A percentile compares a stretch with the other conserved stretches of the same genome.
phyloP scores from a whole-genome alignment of 148 eudicot genomes.

The Vaccinium darrowii region DNA sequence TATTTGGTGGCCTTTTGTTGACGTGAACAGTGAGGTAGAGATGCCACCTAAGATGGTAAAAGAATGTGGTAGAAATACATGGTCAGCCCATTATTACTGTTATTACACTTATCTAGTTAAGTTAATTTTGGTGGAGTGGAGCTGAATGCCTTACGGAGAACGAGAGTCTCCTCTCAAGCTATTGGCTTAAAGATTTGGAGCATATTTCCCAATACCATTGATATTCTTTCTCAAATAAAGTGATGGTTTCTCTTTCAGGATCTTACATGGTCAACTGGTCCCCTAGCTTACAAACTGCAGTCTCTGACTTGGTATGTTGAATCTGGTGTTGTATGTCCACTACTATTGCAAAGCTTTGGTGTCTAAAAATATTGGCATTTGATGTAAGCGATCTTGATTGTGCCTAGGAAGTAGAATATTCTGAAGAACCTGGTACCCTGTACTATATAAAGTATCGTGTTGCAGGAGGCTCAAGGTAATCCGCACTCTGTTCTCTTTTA shows the following conservation, averaged over 20 bases:
- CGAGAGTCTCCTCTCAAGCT: neutral
- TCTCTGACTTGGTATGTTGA: conserved; percentile 85
- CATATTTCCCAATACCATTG: neutral
- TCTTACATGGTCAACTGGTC: conserved; percentile 99
- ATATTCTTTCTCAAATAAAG: neutral
- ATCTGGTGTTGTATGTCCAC: conserved; percentile 10
- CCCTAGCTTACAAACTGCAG: conserved; percentile 95
- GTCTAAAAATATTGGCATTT: neutral
- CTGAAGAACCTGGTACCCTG: conserved; percentile 93
- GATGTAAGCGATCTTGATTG: conserved; percentile 16
- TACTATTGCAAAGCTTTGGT: conserved; percentile 7
- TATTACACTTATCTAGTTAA: neutral
- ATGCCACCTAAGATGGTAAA: neutral
- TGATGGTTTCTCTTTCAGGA: conserved; percentile 52
- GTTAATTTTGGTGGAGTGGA: neutral
- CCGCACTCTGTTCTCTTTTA: neutral
- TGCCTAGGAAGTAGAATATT: conserved; percentile 92
- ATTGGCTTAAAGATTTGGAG: neutral
- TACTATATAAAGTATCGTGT: conserved; percentile 94
- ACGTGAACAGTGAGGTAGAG: neutral
- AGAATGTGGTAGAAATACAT: neutral
- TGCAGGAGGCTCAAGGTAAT: conserved; percentile 94
- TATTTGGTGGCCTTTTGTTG: neutral
- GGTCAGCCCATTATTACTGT: neutral
- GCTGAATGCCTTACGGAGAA: conserved; percentile 1